phyloP scores from a whole-genome alignment of 148 eudicot species.

The Persicaria tinctoria region DNA sequence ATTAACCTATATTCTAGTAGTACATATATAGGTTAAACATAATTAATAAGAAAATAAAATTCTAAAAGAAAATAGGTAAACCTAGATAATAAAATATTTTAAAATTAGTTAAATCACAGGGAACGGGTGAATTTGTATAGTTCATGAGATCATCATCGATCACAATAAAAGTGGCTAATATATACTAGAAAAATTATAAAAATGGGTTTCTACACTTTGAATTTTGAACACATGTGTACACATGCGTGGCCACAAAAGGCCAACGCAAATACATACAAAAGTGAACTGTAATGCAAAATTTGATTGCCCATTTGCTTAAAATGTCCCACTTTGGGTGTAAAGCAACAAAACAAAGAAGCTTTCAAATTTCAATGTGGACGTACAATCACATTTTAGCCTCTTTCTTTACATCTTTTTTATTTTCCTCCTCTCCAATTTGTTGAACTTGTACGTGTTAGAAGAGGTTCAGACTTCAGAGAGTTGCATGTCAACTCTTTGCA shows the following conservation, averaged over 20 bases:
- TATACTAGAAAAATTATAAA: not conserved
- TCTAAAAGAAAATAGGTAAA: too few species aligned
- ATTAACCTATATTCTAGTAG: too few species aligned
- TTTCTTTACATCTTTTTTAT: not conserved
- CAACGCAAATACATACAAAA: slow-evolving; percentile 8
- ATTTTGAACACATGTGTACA: not conserved
- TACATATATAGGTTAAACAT: too few species aligned
- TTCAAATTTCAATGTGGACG: not conserved
- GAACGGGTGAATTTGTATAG: not conserved
- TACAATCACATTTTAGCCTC: not conserved
- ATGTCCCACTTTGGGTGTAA: not conserved
- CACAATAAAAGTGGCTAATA: not conserved
- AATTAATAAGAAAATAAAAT: too few species aligned
- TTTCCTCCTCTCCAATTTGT: not conserved
- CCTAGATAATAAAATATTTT: too few species aligned
- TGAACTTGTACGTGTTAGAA: not conserved
- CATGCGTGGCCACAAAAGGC: slow-evolving; percentile 4
- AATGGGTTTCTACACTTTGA: not conserved
- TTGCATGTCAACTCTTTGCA: not conserved
- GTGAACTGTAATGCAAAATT: not conserved
- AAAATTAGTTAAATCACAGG: too few species aligned
- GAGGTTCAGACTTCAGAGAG: too few species aligned
- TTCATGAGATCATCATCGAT: not conserved
- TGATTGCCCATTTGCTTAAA: not conserved
- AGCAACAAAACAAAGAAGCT: slow-evolving; percentile 3